Conservation (phyloP, 2,329 filamentous ascomycete species). For the Colletotrichum sp. region DNA sequence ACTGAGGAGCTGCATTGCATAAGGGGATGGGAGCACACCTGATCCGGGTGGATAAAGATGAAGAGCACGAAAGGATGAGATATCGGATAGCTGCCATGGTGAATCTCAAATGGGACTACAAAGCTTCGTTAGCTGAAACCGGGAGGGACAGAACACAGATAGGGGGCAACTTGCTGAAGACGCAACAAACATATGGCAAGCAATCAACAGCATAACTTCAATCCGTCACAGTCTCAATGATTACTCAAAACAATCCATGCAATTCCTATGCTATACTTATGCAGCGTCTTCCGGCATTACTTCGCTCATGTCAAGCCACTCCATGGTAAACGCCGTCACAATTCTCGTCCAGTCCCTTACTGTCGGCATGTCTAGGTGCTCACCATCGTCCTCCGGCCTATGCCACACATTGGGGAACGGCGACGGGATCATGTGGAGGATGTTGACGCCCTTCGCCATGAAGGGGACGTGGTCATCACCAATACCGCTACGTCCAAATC, state of each 20-base stretch:
- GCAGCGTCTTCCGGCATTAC: slow-evolving; percentile 29
- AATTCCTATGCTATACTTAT: background rate
- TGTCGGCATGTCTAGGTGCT: slow-evolving; percentile 72
- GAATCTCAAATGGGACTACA: no score
- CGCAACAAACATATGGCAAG: no score
- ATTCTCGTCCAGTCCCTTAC: slow-evolving; percentile 80
- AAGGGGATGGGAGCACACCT: no score
- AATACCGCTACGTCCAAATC: slow-evolving; percentile 46
- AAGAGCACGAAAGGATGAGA: no score
- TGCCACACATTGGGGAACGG: slow-evolving; percentile 79
- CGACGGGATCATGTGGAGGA: slow-evolving; percentile 77
- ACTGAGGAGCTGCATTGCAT: no score
- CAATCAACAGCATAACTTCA: no score
- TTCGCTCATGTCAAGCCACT: slow-evolving; percentile 76
- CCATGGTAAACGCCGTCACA: slow-evolving; percentile 73
- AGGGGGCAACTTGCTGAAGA: no score
- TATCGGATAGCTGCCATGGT: no score
- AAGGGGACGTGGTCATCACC: slow-evolving; percentile 83
- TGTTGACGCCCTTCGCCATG: slow-evolving; percentile 73
- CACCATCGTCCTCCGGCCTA: slow-evolving; percentile 71
- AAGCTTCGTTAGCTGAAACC: no score
- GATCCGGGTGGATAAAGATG: no score
- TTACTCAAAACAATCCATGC: background rate
- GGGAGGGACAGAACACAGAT: no score
- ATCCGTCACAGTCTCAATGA: no score